phyloP scores from a whole-genome alignment of 73 alveolate genomes.

The Tetrahymena malaccensis region DNA sequence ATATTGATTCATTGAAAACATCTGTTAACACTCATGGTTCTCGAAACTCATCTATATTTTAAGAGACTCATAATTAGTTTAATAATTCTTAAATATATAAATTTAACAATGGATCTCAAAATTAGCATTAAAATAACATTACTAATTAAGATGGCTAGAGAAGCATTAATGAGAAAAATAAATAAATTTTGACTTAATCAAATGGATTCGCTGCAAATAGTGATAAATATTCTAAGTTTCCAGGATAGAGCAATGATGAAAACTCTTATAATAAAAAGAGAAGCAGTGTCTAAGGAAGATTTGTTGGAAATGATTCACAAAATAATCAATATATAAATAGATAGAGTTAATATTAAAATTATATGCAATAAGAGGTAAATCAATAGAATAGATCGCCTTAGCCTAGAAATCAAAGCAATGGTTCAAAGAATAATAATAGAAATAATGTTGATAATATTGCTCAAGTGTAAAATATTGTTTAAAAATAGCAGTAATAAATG shows the following conservation, averaged over 20 bases:
- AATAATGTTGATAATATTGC: neutral
- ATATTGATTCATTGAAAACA: neutral
- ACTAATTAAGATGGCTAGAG: neutral
- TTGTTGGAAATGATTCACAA: neutral
- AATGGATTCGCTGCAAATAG: neutral
- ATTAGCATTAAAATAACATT: neutral
- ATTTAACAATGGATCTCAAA: neutral
- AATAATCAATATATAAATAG: neutral
- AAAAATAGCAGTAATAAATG: neutral
- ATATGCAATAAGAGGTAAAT: neutral
- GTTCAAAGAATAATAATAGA: neutral
- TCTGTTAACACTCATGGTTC: neutral
- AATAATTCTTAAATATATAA: neutral
- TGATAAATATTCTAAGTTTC: neutral
- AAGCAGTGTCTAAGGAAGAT: neutral
- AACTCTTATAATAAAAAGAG: neutral
- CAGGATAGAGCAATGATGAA: neutral
- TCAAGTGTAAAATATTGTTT: neutral
- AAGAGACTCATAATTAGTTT: neutral
- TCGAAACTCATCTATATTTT: neutral
- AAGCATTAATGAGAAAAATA: neutral
- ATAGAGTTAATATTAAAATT: neutral
- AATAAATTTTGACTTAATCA: neutral
- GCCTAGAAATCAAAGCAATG: neutral
- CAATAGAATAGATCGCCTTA: neutral